These are phyloP conservation scores for Cytospora piceicola DNA, from an alignment of 2,329 filamentous ascomycete species.

Conservation along the genomic window DNA sequence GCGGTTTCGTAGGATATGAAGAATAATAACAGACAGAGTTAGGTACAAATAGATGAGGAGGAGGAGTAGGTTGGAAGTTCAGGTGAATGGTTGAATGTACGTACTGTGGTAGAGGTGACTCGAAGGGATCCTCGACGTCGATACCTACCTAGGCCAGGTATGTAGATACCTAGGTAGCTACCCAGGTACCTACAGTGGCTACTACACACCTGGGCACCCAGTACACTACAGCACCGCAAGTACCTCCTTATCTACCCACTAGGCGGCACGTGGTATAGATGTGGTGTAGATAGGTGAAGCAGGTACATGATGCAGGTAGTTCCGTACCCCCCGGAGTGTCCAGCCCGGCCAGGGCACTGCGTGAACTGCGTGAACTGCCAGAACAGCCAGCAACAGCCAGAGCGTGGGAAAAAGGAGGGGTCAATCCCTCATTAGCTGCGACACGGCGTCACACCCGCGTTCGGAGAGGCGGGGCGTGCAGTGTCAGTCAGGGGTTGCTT, in stretches of 20 bases:
- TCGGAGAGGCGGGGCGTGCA: constrained; percentile 1
- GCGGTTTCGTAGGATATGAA: not conserved
- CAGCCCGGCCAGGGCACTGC: not conserved
- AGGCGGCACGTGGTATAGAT: too few relatives aligned
- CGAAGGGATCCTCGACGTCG: not conserved
- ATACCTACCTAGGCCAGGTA: not conserved
- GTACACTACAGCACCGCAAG: too few relatives aligned
- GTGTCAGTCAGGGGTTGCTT: not conserved
- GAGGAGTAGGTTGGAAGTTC: not conserved
- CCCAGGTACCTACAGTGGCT: not conserved
- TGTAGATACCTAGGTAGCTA: not conserved
- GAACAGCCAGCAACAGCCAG: too few relatives aligned
- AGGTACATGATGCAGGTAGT: not conserved
- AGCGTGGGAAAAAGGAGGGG: not conserved
- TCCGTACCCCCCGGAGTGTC: not conserved
- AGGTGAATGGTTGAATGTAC: too few relatives aligned
- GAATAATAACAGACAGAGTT: not conserved
- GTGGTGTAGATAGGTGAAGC: too few relatives aligned
- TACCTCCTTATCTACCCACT: too few relatives aligned
- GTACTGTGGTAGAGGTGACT: not conserved
- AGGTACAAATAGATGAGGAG: not conserved
- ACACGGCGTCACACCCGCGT: constrained; percentile 1
- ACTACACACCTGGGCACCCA: too few relatives aligned
- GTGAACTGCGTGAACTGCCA: too few relatives aligned
- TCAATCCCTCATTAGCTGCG: not conserved